Percentiles rank a stretch among this genome's conserved stretches.
Conservation (phyloP, 2,329 filamentous ascomycete genomes). For the Fusarium nurragi region DNA sequence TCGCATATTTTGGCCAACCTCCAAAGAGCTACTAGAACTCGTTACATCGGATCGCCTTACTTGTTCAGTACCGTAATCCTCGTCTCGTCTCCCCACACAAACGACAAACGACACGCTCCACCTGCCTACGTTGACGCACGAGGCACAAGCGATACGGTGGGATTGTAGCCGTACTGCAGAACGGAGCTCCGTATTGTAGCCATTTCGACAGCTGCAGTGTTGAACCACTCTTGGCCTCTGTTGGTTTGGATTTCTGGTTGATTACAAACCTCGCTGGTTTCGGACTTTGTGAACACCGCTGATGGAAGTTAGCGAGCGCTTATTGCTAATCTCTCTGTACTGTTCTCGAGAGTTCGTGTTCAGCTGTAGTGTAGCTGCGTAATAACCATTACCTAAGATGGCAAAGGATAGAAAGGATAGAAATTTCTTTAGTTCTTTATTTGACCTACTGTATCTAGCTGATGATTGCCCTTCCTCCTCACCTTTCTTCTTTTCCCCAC, state of each 20-base stretch:
- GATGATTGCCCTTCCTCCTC: not conserved
- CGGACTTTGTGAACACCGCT: conserved; percentile 5
- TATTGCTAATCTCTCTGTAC: not conserved
- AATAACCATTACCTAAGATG: not conserved
- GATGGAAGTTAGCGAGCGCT: not conserved
- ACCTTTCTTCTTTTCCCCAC: conserved; percentile 24
- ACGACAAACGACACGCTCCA: conserved; percentile 9
- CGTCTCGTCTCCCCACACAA: conserved; percentile 22
- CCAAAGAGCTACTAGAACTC: not conserved
- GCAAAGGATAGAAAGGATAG: not conserved
- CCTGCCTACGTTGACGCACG: not conserved
- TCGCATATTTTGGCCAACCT: conserved; percentile 20
- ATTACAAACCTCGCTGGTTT: conserved; percentile 11
- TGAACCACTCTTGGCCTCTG: not conserved
- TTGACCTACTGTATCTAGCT: not conserved
- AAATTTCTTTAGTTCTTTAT: not conserved
- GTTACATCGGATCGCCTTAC: conserved; percentile 1
- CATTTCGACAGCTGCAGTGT: not conserved
- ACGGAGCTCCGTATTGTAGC: not conserved
- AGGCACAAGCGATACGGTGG: conserved; percentile 8
- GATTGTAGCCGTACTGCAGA: not conserved
- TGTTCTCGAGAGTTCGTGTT: not conserved
- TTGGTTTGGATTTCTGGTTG: not conserved
- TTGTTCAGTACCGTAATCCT: conserved; percentile 4
- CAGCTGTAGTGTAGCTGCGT: not conserved